Conservation (phyloP, 1,284 basidiomycete species). For the Heterobasidion occidentale region DNA sequence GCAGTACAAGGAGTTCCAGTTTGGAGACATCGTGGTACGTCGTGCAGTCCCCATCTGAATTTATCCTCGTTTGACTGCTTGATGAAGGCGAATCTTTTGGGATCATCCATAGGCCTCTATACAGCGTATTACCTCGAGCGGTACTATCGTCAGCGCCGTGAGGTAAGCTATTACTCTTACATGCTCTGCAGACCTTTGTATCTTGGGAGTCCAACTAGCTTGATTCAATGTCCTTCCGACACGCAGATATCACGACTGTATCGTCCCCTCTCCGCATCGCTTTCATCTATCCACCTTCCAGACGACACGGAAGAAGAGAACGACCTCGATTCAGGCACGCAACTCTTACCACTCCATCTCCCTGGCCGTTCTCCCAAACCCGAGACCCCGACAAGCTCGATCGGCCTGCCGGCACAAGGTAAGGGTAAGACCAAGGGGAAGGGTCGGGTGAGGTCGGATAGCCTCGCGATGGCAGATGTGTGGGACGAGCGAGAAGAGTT, state of each 20-base stretch:
- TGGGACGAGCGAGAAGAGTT: constrained; percentile 76
- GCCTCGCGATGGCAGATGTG: constrained; percentile 41
- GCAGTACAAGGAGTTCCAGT: constrained; percentile 73
- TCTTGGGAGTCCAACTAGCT: neutral
- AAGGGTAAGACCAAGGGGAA: constrained; percentile 9
- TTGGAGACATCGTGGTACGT: constrained; percentile 67
- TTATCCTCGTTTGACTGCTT: constrained; percentile 2
- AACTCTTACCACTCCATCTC: constrained; percentile 41
- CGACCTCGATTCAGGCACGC: constrained; percentile 46
- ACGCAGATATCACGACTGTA: constrained; percentile 67
- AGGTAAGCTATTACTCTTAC: constrained; percentile 35
- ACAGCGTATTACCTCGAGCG: constrained; percentile 60
- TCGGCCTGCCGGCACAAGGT: neutral
- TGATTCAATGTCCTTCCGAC: neutral
- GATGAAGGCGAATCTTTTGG: constrained; percentile 75
- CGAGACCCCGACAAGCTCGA: neutral
- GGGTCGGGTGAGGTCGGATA: constrained; percentile 18
- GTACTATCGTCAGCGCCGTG: constrained; percentile 68
- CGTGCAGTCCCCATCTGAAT: constrained; percentile 6
- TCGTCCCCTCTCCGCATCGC: constrained; percentile 48
- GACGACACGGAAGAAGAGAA: constrained; percentile 25
- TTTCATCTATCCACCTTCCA: constrained; percentile 10
- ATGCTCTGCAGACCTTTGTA: neutral
- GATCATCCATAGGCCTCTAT: constrained; percentile 67
- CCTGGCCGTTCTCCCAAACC: neutral